Base-by-base conservation (phyloP, 345 rosid species). In the Eucalyptus microcorys region DNA sequence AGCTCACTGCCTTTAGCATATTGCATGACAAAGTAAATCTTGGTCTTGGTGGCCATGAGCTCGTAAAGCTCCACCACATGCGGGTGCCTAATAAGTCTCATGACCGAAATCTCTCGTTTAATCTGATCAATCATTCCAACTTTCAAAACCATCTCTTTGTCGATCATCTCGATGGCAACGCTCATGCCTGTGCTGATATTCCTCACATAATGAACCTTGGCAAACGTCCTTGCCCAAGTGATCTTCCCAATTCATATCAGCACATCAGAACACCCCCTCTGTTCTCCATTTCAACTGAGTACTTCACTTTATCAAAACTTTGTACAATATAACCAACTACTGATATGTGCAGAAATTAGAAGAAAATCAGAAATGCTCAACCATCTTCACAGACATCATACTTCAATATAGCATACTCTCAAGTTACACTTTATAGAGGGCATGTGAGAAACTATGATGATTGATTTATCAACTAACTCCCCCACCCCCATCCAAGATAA, bases 171-270 rank as follows among this genome's bases (percentile, higher is more conserved):
- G 76, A 98, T 86, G 22, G 97, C 99, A 27, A 93, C 96, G 30
- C 94, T 91, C 49, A 61, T 85, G 32, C 95, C 96, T 2, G 93
- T 92, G 81, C 88, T 87, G 43, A 95, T 91, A 92, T 94, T 92
- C 92, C 98, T 91, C 1, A 95, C 99, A 91, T 95, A 91, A 88
- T 95, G 94, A 8, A 98, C 99, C 94, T 95, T 93, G 11, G 99
- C 96, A 91, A 97, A 97, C 16, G 99, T 96, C 86, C 99, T 89
- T 96, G 99, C 47, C 99, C 99, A 90, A 98, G 88, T 86, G 95
- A 87, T 92, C 87, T 96, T 34, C 98, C 99, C 45, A 97, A 80
- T 90, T 98, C 96, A 87, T 96, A 94, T 89, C 92, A 93, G 49
- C 89, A 91, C 99, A 98, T 92, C 90, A 98, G 90, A 64, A 95